A percentile compares a stretch with the other conserved stretches of the same genome.
phyloP scores from a whole-genome alignment of 202 grass and related monocot species.

The Elaeis oleifera region DNA sequence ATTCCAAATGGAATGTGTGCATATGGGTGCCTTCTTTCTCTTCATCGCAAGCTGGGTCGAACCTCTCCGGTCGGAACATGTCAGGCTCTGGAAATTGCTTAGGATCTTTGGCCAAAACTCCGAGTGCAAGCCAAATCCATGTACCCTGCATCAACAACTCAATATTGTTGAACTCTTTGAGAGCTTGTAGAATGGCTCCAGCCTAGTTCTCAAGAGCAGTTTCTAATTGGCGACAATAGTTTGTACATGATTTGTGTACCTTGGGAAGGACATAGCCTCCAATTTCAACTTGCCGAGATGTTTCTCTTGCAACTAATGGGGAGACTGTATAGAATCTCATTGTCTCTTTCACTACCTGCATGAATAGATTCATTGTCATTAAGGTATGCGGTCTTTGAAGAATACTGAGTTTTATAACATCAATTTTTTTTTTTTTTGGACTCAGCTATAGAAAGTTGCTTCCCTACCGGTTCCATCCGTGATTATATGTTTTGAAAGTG shows the following conservation, averaged over 20 bases:
- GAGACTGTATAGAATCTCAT: conserved; percentile 82
- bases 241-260: conserved; percentile 17
- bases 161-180: not conserved
- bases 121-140: conserved; percentile 78
- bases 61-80: conserved; percentile 76
- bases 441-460: too few species aligned
- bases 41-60: conserved; percentile 50
- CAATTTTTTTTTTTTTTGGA: too few species aligned
- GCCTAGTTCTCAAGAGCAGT: too few species aligned
- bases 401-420: too few species aligned
- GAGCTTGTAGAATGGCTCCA: too few species aligned
- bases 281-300: conserved; percentile 64
- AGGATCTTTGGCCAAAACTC: conserved; percentile 72
- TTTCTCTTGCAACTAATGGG: conserved; percentile 81
- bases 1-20: conserved; percentile 91
- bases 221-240: too few species aligned
- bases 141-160: conserved; percentile 36
- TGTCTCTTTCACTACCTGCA: conserved; percentile 76
- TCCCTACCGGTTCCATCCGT: too few species aligned
- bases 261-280: conserved; percentile 65
- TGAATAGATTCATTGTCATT: not conserved
- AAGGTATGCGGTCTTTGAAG: too few species aligned
- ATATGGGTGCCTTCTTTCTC: conserved; percentile 67
- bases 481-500: too few species aligned
- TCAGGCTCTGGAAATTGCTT: conserved; percentile 72